These are phyloP conservation scores for Annulohypoxylon truncatum DNA, from an alignment of 2,329 filamentous ascomycete species.

Conservation along the genomic window DNA sequence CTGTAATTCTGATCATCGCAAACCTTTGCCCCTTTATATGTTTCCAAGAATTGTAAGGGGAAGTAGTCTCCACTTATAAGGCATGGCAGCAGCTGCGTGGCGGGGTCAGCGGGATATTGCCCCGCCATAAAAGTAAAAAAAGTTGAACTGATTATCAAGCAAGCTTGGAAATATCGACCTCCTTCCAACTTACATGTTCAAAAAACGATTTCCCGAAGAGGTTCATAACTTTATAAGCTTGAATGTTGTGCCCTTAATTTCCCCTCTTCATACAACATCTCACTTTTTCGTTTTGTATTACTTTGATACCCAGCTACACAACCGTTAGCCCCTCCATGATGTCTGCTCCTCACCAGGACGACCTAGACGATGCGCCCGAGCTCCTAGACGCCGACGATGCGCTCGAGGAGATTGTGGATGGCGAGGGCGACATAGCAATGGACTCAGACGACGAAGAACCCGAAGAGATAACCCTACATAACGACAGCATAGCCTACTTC, in stretches of 20 bases:
- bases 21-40: constrained; percentile 2
- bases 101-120: constrained; percentile 39
- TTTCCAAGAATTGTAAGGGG: background rate
- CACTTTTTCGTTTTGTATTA: background rate
- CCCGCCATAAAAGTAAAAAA: constrained; percentile 43
- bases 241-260: background rate
- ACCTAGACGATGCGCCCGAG: constrained; percentile 70
- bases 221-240: constrained; percentile 10
- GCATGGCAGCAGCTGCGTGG: constrained; percentile 17
- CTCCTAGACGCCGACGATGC: constrained; percentile 83
- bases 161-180: constrained; percentile 26
- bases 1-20: background rate
- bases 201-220: background rate
- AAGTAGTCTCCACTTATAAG: constrained; percentile 23
- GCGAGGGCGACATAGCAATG: constrained; percentile 81
- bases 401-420: constrained; percentile 72
- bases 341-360: constrained; percentile 54
- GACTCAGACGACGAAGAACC: constrained; percentile 76
- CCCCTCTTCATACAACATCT: background rate
- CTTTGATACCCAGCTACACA: background rate
- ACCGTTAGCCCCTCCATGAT: constrained; percentile 41
- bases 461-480: constrained; percentile 82
- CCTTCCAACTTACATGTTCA: constrained; percentile 24
- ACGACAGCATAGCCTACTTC: constrained; percentile 94
- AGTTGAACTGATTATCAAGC: constrained; percentile 45